Evolutionary conservation across 2,329 filamentous ascomycete species (phyloP).

Genomic region (Thielaviopsis musarum): DNA sequence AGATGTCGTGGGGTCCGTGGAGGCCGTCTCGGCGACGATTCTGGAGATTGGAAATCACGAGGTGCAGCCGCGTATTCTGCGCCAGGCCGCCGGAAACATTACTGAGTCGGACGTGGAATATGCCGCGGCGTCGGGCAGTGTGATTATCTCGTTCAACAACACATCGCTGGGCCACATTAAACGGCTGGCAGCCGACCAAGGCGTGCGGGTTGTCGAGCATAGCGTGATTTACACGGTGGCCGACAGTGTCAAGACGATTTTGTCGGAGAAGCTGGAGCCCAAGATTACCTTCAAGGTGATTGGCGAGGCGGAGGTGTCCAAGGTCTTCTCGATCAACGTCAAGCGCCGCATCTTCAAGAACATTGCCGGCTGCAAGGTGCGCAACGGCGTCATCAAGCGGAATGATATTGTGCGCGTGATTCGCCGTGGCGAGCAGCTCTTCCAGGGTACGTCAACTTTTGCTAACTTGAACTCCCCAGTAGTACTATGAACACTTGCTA

Average conservation of each 20-base stretch:
- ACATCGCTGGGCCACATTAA: conserved; percentile 49
- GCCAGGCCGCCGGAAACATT: conserved; percentile 60
- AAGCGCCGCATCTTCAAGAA: conserved; percentile 53
- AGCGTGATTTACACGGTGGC: conserved; percentile 72
- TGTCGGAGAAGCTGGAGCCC: conserved; percentile 55
- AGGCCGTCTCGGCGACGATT: conserved; percentile 69
- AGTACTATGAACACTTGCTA: neutral
- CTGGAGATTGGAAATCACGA: conserved; percentile 70
- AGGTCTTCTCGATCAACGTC: conserved; percentile 71
- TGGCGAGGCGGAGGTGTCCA: conserved; percentile 74
- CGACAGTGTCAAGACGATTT: conserved; percentile 50
- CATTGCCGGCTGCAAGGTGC: conserved; percentile 75
- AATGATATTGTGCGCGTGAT: conserved; percentile 53
- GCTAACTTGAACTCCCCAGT: conserved; percentile 10
- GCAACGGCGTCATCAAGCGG: conserved; percentile 58
- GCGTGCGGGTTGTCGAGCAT: conserved; percentile 67
- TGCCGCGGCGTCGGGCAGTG: conserved; percentile 57
- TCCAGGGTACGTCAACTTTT: conserved; percentile 50
- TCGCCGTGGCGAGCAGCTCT: conserved; percentile 52
- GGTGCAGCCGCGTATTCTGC: conserved; percentile 59
- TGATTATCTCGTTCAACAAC: conserved; percentile 78
- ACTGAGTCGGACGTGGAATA: conserved; percentile 81
- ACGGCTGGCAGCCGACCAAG: conserved; percentile 49
- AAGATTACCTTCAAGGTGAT: conserved; percentile 51
- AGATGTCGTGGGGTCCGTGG: conserved; percentile 84